phyloP scores from a whole-genome alignment of 148 eudicot species.

The Mesembryanthemum crystallinum region DNA sequence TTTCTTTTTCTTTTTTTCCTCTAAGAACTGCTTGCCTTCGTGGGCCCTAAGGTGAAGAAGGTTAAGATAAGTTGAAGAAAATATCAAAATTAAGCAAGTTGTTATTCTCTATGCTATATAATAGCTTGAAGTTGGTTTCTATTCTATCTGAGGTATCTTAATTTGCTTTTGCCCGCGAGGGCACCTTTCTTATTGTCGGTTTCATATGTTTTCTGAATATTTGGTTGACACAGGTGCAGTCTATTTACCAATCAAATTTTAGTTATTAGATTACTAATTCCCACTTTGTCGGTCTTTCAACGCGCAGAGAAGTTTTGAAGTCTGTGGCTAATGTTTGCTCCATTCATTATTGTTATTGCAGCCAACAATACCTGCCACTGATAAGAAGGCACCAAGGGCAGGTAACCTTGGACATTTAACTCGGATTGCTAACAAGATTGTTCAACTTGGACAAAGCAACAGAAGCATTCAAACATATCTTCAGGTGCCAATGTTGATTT shows the following conservation, averaged over 20 bases:
- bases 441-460: constrained; percentile 63
- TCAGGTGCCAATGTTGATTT: constrained; percentile 47
- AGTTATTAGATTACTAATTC: background rate
- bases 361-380: constrained; percentile 78
- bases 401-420: constrained; percentile 90
- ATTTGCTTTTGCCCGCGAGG: background rate
- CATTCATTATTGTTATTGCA: constrained; percentile 35
- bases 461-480: constrained; percentile 55
- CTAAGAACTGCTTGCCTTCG: too few relatives aligned
- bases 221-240: background rate
- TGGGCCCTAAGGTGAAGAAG: too few relatives aligned
- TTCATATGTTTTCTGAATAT: background rate
- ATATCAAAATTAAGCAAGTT: background rate
- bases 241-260: background rate
- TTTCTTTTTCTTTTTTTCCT: too few relatives aligned
- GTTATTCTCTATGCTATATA: background rate
- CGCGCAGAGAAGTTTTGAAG: background rate
- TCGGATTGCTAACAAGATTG: constrained; percentile 79
- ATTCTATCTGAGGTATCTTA: background rate
- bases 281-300: background rate
- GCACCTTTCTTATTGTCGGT: background rate
- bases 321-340: constrained; percentile 13
- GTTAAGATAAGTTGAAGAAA: background rate
- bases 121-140: background rate
- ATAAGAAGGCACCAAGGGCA: constrained; percentile 60